Evolutionary conservation across 2,329 filamentous ascomycete species (phyloP), one percentile per base, ranked within the genome.

Genomic region (Fusarium globosum): DNA sequence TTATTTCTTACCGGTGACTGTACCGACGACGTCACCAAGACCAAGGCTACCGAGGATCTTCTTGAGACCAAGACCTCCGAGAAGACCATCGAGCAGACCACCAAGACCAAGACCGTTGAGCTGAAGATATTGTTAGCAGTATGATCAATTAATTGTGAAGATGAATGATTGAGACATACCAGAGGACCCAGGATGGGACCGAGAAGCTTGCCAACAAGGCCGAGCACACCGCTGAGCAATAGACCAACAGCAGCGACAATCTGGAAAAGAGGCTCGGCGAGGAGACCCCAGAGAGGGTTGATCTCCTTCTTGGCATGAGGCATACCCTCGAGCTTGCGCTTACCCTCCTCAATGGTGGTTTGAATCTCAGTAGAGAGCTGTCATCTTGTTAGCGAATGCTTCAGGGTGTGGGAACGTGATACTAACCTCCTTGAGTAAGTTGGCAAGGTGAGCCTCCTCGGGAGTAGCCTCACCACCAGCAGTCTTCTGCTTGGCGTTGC

Each of bases 221-320:
- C 93, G 12, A 98, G 87, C 1, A 98, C 95, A 81, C 95, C 95
- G 58, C 87, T 91, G 69, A 98, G 86, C 72, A 97, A 83, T 67
- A 97, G 84, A 28, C 95, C 95, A 51, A 97, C 95, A 16, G 94
- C 95, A 14, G 95, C 94, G 55, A 97, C 88, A 80, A 97, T 97
- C 88, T 98, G 95, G 88, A 95, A 94, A 28, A 97, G 86, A 16
- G 95, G 95, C 86, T 97, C 94, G 41, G 90, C 90, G 20, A 96
- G 86, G 55, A 97, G 86, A 36, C 86, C 90, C 94, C 95, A 97
- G 36, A 98, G 90, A 16, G 95, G 95, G 85, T 96, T 97, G 69
- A 97, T 88, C 86, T 96, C 92, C 88, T 97, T 96, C 92, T 97
- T 97, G 48, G 94, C 95, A 76, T 97, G 93, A 11, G 95, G 95